These are phyloP conservation scores for Clathrus columnatus DNA, from an alignment of 768 basidiomycete genomes.

Conservation along the genomic window DNA sequence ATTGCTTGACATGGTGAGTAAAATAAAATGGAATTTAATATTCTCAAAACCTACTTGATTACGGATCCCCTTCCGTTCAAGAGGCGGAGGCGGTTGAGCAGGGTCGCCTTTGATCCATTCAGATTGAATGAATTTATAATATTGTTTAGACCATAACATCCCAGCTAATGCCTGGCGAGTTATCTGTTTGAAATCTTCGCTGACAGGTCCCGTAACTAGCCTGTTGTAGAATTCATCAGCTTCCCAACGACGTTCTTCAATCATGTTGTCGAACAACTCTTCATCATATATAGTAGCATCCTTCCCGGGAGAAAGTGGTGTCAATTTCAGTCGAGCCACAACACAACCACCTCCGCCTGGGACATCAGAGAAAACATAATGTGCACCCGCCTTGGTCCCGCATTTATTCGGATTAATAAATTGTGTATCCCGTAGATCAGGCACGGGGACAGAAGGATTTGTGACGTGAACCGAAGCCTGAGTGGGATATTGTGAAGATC, in stretches of 20 bases:
- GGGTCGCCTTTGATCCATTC: slow-evolving; percentile 97
- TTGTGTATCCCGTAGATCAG: slow-evolving; percentile 40
- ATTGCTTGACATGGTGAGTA: slow-evolving; percentile 47
- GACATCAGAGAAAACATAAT: slow-evolving; percentile 80
- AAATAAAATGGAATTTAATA: neutral
- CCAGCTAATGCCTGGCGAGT: slow-evolving; percentile 94
- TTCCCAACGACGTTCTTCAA: slow-evolving; percentile 87
- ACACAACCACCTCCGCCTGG: slow-evolving; percentile 90
- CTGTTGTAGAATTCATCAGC: slow-evolving; percentile 92
- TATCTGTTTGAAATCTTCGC: slow-evolving; percentile 88
- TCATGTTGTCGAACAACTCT: slow-evolving; percentile 72
- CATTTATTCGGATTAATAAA: slow-evolving; percentile 82
- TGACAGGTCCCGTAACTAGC: slow-evolving; percentile 74
- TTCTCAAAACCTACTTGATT: slow-evolving; percentile 48
- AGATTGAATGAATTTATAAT: slow-evolving; percentile 91
- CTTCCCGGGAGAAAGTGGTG: slow-evolving; percentile 61
- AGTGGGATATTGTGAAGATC: slow-evolving; percentile 43
- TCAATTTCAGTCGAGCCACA: slow-evolving; percentile 90
- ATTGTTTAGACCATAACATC: slow-evolving; percentile 99
- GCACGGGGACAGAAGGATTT: slow-evolving; percentile 33
- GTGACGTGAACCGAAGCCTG: neutral
- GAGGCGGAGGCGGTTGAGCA: slow-evolving; percentile 89
- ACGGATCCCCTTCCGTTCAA: slow-evolving; percentile 73
- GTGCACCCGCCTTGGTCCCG: slow-evolving; percentile 91
- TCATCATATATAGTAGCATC: slow-evolving; percentile 84